A percentile compares a stretch with the other conserved stretches of the same genome.
Conservation (phyloP, 352 stramenopile species). For the Phytophthora hibernalis region DNA sequence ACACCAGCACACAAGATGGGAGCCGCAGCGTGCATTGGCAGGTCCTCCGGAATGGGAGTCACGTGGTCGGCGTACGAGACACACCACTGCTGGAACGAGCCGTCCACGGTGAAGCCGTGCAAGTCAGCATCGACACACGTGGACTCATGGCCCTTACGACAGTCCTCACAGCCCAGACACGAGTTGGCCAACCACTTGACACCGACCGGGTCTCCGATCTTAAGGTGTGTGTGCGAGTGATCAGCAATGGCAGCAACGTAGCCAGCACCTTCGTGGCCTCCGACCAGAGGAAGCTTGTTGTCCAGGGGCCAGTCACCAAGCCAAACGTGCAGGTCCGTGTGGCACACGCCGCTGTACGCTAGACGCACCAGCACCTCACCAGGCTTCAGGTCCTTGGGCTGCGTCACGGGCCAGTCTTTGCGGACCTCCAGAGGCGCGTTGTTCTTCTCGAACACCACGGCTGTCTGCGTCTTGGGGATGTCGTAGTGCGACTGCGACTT, state of each 20-base stretch:
- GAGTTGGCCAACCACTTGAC: slow-evolving; percentile 58
- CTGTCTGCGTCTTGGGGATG: slow-evolving; percentile 65
- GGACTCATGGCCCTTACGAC: slow-evolving; percentile 54
- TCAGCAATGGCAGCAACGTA: slow-evolving; percentile 55
- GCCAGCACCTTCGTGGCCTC: slow-evolving; percentile 59
- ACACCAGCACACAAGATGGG: slow-evolving; percentile 88
- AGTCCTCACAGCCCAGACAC: slow-evolving; percentile 56
- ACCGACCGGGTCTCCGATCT: slow-evolving; percentile 52
- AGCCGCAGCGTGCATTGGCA: slow-evolving; percentile 54
- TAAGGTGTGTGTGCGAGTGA: slow-evolving; percentile 44
- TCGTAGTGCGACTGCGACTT: slow-evolving; percentile 57
- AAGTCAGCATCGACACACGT: slow-evolving; percentile 42
- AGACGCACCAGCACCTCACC: slow-evolving; percentile 60
- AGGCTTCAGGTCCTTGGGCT: slow-evolving; percentile 49
- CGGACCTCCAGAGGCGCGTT: slow-evolving; percentile 51
- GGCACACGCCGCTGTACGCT: slow-evolving; percentile 56
- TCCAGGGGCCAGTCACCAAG: slow-evolving; percentile 44
- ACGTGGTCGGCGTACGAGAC: slow-evolving; percentile 77
- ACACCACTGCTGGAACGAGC: slow-evolving; percentile 62
- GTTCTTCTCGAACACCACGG: slow-evolving; percentile 57
- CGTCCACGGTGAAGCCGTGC: slow-evolving; percentile 44
- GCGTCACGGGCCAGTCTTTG: slow-evolving; percentile 55
- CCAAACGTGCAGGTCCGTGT: slow-evolving; percentile 59
- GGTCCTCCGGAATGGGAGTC: slow-evolving; percentile 65
- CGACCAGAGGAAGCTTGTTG: slow-evolving; percentile 53